These are phyloP conservation scores for Canna indica DNA, from an alignment of 176 grass and related monocot species.

Conservation along the genomic window DNA sequence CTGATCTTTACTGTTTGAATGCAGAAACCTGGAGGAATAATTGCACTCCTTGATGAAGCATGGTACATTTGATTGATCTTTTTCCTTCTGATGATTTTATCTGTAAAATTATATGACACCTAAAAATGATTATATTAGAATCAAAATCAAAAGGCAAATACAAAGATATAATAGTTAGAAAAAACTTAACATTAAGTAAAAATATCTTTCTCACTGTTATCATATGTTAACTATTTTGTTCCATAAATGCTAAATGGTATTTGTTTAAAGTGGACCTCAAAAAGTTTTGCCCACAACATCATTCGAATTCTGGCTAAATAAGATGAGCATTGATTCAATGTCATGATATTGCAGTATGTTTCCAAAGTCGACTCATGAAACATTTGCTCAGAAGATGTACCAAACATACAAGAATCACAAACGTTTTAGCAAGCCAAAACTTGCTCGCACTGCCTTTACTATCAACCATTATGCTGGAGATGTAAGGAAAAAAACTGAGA, in stretches of 20 bases:
- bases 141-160: background rate
- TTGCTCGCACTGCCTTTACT: slow-evolving; percentile 76
- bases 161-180: too few relatives aligned
- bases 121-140: background rate
- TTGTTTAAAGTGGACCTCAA: background rate
- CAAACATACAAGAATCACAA: slow-evolving; percentile 93
- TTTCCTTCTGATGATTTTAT: background rate
- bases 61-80: slow-evolving; percentile 39
- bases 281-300: background rate
- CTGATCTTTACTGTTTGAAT: slow-evolving; percentile 26
- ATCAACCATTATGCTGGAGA: slow-evolving; percentile 95
- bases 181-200: too few relatives aligned
- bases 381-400: slow-evolving; percentile 94
- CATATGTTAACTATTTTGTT: background rate
- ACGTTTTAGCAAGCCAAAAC: slow-evolving; percentile 90
- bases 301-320: background rate
- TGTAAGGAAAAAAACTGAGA: slow-evolving; percentile 44
- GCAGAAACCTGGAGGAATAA: slow-evolving; percentile 99
- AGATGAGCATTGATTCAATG: background rate
- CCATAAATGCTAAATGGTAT: background rate
- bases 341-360: slow-evolving; percentile 67
- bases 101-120: background rate
- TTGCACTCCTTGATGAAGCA: slow-evolving; percentile 94
- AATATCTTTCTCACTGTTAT: background rate
- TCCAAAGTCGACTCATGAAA: slow-evolving; percentile 95